Conservation (phyloP, 2,329 filamentous ascomycete genomes). For the Trichoderma sp. region DNA sequence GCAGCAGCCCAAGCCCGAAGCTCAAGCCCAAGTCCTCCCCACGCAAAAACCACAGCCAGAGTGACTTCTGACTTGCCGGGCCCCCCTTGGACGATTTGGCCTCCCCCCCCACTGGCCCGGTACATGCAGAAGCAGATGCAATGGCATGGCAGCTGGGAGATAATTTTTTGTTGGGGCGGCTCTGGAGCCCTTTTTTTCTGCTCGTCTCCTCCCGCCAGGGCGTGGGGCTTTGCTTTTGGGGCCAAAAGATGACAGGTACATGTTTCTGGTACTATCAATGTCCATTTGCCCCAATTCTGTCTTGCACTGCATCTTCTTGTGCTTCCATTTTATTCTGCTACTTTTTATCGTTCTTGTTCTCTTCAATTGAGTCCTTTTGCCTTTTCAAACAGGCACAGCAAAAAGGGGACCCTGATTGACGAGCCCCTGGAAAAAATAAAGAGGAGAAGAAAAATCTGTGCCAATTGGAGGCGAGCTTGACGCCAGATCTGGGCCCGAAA, state of each 20-base stretch:
- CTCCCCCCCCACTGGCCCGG: neutral
- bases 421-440: neutral
- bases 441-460: neutral
- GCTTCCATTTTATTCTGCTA: neutral
- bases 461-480: constrained; percentile 14
- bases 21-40: neutral
- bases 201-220: neutral
- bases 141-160: neutral
- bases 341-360: accelerated
- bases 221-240: neutral
- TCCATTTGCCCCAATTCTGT: neutral
- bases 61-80: neutral
- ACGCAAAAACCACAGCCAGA: neutral
- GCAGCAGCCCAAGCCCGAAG: neutral
- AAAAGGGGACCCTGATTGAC: neutral
- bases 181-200: too few relatives aligned
- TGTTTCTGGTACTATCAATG: neutral
- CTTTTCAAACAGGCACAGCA: neutral
- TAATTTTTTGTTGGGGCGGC: neutral
- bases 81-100: neutral
- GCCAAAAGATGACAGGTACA: neutral
- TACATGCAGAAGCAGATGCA: neutral
- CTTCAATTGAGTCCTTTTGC: neutral
- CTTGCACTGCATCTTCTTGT: neutral
- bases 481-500: constrained; percentile 11